Percentiles rank a stretch among this genome's conserved stretches.
Conservation (phyloP, 805 yeast genomes). For the Hanseniaspora mollemarum region DNA sequence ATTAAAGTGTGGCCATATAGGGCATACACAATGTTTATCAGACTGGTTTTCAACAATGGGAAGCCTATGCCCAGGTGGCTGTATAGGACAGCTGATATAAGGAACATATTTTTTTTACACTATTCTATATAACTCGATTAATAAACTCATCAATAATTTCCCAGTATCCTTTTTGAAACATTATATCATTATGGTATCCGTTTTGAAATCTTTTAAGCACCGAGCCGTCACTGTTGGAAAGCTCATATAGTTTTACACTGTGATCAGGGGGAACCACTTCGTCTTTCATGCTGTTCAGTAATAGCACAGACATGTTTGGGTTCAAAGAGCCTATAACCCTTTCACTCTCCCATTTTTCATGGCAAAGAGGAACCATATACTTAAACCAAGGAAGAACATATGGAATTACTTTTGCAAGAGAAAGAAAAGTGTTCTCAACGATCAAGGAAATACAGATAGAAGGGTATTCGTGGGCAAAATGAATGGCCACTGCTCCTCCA, state of each 20-base stretch:
- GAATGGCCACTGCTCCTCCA: constrained; percentile 91
- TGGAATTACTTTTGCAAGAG: constrained; percentile 59
- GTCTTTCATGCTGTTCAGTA: constrained; percentile 64
- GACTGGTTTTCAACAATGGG: constrained; percentile 63
- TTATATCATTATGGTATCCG: constrained; percentile 76
- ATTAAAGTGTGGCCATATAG: constrained; percentile 73
- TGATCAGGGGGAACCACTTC: constrained; percentile 88
- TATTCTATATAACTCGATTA: constrained; percentile 17
- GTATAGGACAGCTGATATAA: constrained; percentile 19
- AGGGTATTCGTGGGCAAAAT: constrained; percentile 54
- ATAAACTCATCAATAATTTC: constrained; percentile 48
- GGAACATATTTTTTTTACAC: background rate
- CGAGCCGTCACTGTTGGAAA: constrained; percentile 44
- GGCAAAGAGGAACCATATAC: constrained; percentile 49
- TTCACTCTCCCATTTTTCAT: constrained; percentile 77
- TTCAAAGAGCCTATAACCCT: constrained; percentile 41
- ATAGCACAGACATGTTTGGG: constrained; percentile 49
- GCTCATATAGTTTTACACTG: constrained; percentile 48
- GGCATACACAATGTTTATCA: constrained; percentile 69
- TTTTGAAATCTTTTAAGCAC: constrained; percentile 42
- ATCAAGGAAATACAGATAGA: constrained; percentile 49
- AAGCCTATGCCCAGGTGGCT: constrained; percentile 69
- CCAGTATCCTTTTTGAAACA: constrained; percentile 70
- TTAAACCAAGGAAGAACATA: constrained; percentile 60
- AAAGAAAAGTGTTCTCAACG: constrained; percentile 76